Conservation (phyloP, 2,329 filamentous ascomycete species). For the Hypoxylon sp. region DNA sequence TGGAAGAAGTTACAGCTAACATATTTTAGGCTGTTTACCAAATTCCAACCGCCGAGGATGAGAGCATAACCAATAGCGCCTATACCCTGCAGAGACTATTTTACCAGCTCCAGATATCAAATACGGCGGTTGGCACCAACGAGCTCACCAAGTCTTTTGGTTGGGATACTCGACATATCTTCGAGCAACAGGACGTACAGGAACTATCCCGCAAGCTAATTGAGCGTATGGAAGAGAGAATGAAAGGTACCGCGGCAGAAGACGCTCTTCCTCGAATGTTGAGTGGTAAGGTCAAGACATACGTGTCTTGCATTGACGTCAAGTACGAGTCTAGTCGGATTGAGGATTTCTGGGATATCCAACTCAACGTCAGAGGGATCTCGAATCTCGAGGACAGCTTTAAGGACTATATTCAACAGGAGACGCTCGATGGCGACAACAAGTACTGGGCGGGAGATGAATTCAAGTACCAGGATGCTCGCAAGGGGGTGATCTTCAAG, state of each 20-base stretch:
- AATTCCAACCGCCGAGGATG: constrained; percentile 91
- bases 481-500: constrained; percentile 98
- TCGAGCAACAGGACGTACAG: constrained; percentile 98
- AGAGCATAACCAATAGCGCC: constrained; percentile 86
- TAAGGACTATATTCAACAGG: constrained; percentile 94
- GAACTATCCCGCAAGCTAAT: constrained; percentile 96
- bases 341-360: constrained; percentile 99
- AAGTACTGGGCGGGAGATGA: constrained; percentile 95
- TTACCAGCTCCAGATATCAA: constrained; percentile 92
- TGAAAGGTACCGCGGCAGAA: constrained; percentile 96
- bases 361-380: constrained; percentile 96
- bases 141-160: constrained; percentile 97
- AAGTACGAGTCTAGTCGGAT: constrained; percentile 95
- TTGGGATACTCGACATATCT: constrained; percentile 98
- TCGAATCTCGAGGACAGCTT: constrained; percentile 95
- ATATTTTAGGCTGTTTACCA: constrained; percentile 86
- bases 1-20: constrained; percentile 31
- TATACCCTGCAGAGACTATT: constrained; percentile 95
- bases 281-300: constrained; percentile 98
- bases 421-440: constrained; percentile 97
- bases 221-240: constrained; percentile 96
- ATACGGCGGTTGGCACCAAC: constrained; percentile 86
- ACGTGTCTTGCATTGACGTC: constrained; percentile 98
- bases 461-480: constrained; percentile 93
- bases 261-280: constrained; percentile 92